Percentiles rank a stretch among this genome's conserved stretches.
Evolutionary conservation across 1,284 basidiomycete species (phyloP).

Genomic region (Volvariella volvacea): DNA sequence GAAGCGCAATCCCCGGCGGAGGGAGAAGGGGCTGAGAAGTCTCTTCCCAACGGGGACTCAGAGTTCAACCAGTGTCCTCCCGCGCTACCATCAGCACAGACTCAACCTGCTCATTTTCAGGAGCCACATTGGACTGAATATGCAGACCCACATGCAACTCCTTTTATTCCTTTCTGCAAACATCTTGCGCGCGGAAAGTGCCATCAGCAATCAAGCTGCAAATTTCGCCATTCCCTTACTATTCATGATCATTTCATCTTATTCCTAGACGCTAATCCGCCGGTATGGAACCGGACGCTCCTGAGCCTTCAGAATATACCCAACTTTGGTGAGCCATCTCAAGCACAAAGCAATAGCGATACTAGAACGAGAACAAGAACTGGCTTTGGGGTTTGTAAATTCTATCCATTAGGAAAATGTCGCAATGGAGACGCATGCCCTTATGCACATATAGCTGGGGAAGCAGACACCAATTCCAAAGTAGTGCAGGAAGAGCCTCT

Average conservation of each 20-base stretch:
- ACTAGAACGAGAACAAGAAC: too few relatives aligned
- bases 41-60: too few relatives aligned
- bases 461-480: too few relatives aligned
- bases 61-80: too few relatives aligned
- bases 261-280: slow-evolving; percentile 29
- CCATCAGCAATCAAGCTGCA: slow-evolving; percentile 20
- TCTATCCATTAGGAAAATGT: slow-evolving; percentile 30
- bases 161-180: slow-evolving; percentile 32
- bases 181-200: slow-evolving; percentile 32
- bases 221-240: slow-evolving; percentile 30
- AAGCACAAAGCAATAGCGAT: too few relatives aligned
- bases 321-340: too few relatives aligned
- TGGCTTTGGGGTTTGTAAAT: slow-evolving; percentile 16
- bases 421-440: slow-evolving; percentile 31
- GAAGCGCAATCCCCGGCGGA: too few relatives aligned
- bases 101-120: not conserved
- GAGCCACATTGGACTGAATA: slow-evolving; percentile 31
- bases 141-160: slow-evolving; percentile 27
- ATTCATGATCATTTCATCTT: slow-evolving; percentile 27
- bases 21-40: too few relatives aligned
- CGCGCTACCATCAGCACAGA: too few relatives aligned
- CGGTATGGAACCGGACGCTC: slow-evolving; percentile 16
- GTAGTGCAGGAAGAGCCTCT: too few relatives aligned
- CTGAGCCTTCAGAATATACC: too few relatives aligned
- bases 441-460: slow-evolving; percentile 14